Base-by-base conservation (phyloP, 2,329 filamentous ascomycete species). In the Calonectria multiphialidica region DNA sequence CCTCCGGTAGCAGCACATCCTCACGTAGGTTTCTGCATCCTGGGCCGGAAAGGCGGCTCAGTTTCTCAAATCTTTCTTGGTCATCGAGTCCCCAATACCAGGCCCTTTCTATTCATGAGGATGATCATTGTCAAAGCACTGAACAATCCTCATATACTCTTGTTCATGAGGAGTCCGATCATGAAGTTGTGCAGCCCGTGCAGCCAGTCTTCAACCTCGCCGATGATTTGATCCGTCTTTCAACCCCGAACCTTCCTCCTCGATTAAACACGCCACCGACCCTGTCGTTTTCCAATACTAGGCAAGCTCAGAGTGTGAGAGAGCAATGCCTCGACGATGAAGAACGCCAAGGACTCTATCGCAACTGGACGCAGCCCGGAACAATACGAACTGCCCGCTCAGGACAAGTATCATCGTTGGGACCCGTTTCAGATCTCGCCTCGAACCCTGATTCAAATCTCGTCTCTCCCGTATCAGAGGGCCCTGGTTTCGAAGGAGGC, bases 191-290 rank as follows among this genome's bases (percentile, higher is more conserved):
- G 6, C 72, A 74, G 50, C 67, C 44, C 61, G 45, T 40, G 12
- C 72, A 75, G 40, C 69, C 42, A 7, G 68, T 37, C 8, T 49
- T 66, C 12, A 69, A 59, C 21, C 25, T 62, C 10, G 69, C 76
- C 2, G 67, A 78, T 61, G 76, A 78, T 30, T 57, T 80, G 30
- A 77, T 80, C 62, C 78, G 78, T 37, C 75, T 80, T 5, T 71
- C 78, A 35, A 80, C 77, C 21, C 78, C 78, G 33, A 74, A 75
- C 16, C 62, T 80, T 42, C 78, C 78, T 50, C 70, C 76, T 40
- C 77, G 77, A 33, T 68, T 80, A 37, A 75, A 78, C 50, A 80
- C 75, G 3, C 77, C 78, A 57, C 75, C 73, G 30, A 76, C 78
- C 18, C 76, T 76, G 5, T 70, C 72, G 30, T 64, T 62, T 35